Base-by-base conservation (phyloP, 352 stramenopile species). In the Thraustochytrium sp. region DNA sequence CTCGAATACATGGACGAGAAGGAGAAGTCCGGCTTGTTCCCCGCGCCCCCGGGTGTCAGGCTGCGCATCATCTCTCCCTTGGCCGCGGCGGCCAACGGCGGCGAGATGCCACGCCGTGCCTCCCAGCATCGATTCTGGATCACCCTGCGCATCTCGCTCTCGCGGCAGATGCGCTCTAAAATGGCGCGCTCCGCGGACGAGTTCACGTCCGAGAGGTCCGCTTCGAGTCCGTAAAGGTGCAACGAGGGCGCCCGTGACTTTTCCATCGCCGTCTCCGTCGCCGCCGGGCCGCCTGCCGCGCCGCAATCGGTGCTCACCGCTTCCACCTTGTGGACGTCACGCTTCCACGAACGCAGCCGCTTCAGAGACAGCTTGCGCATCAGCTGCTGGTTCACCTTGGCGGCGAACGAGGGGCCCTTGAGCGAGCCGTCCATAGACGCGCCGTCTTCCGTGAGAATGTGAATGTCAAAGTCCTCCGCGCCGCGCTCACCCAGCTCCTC, bases 81-180 rank as follows among this genome's bases (percentile, higher is more conserved):
- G 23, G 65, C 65, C 21, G 23, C 42, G 36, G n/a, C 8, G 29
- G 68, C 68, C 18, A 80, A 21, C 1, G 46, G 26, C 1, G 44
- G 44, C 8, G 68, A 36, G 31, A 61, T 34, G 46, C 68, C 68
- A 11, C 68, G 34, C 2, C 68, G 68, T 21, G 31, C 40, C 1
- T 80, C 31, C 68, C 68, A 80, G 44, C 40, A 61, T 18, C 68
- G 48, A n/a, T 42, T 80, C 68, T 80, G 34, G 13, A 80, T 80
- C 18, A 80, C 68, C 44, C 63, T 80, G 53, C 68, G 68, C 68
- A 80, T 80, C 31, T 80, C 68, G 5, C 46, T 44, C 31, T 80
- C 68, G 23, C 68, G 68, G 2, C 31, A 55, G 11, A 80, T 63
- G 23, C 68, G 34, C 26, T 80, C 68, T 13, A 80, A 29, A 18